Evolutionary conservation across 2,329 filamentous ascomycete genomes (phyloP), one percentile per base, ranked within the genome.

Genomic region (Ramichloridium luteum): DNA sequence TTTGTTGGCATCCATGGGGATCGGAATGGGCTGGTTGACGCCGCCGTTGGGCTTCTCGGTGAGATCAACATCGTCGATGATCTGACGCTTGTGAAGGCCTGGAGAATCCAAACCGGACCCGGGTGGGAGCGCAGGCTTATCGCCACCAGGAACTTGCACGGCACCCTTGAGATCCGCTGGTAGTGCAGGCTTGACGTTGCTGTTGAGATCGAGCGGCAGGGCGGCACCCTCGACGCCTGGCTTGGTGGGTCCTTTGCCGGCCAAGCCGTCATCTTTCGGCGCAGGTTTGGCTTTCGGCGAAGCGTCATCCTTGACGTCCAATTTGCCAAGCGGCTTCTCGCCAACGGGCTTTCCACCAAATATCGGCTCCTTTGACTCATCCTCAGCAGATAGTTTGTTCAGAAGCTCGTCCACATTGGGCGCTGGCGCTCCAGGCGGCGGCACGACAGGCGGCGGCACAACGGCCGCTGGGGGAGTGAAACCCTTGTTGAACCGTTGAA

Each of bases 11-110:
- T 23, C 20, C 8, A 8, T n/a, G n/a, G n/a, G 8, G 8, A 8
- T 8, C 20, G 8, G 20, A 23, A n/a, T n/a, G n/a, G 20, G 20
- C n/a, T n/a, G 8, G n/a, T n/a, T n/a, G n/a, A n/a, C n/a, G n/a
- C n/a, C n/a, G n/a, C n/a, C n/a, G n/a, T n/a, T n/a, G n/a, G n/a
- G n/a, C 20, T 23, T 23, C 20, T 23, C 20, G 8, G 20, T 23
- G 20, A 23, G 20, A n/a, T 23, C 20, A 23, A 23, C 20, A 23
- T 23, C 20, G 20, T 23, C 20, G 20, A 23, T n/a, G n/a, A 23
- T 23, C 20, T 23, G 20, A 23, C 20, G 20, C 20, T 23, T 23
- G 20, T 23, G 20, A 23, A 23, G 20, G 20, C 20, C 20, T n/a
- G 20, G 20, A 8, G 20, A 8, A n/a, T 23, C 20, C 8, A 23